Evolutionary conservation across 331 rosid species (phyloP), one percentile per base, ranked within the genome.

Genomic region (Saraca asoca): DNA sequence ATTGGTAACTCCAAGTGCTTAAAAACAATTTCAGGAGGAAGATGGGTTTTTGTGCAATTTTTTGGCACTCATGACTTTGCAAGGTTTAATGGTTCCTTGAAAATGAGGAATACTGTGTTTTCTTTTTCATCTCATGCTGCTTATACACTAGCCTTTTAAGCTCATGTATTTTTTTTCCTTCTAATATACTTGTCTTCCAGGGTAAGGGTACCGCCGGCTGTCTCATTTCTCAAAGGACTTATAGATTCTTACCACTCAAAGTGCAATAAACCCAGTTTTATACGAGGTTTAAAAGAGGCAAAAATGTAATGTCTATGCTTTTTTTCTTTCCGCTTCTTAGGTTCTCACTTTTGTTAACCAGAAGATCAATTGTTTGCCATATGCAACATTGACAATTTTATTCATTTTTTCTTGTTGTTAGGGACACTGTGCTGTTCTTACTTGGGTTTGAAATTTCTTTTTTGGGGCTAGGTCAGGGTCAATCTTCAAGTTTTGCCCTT

Each of bases 31-130:
- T 54, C 77, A 13, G 95, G 86, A 65, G 97, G 99, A 75, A 78
- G 79, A 77, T 86, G 96, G 12, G 85, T 94, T 77, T 92, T 95
- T 50, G 99, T 94, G 52, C 99, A 90, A 55, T 94, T 94, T 83
- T 90, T 94, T 65, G 99, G 99, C 70, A 94, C 95, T 35, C 97
- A 94, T 68, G 99, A 94, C 81, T 94, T 94, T 75, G 99, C 99
- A 69, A 94, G 99, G 99, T 90, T 78, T 24, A 48, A 76, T 24
- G 57, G 38, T 50, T 71, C 43, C 64, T 70, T 73, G 65, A 62
- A 69, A 73, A 54, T 44, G 49, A 65, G 73, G 58, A 72, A 73
- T 75, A 20, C 5, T 29, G 14, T 24, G n/a, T n/a, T n/a, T n/a
- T 24, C 3, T 24, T 24, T 24, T 24, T 24, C 31, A 24, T 24